Percentiles rank a stretch among this genome's conserved stretches.
Conservation (phyloP, 306 rosid genomes). For the Prunus persica region DNA sequence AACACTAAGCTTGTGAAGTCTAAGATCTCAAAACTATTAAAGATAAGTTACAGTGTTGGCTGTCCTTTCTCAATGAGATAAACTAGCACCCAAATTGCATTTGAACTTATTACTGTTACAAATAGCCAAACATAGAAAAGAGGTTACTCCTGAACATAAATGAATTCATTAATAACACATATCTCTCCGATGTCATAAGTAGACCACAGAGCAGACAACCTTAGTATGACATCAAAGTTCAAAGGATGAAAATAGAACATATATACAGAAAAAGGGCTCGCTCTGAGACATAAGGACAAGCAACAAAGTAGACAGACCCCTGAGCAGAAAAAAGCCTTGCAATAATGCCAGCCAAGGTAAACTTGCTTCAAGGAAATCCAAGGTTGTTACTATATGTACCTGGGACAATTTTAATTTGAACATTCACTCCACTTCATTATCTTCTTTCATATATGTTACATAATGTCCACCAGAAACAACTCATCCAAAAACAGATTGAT, state of each 20-base stretch:
- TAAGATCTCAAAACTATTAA: neutral
- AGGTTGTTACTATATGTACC: neutral
- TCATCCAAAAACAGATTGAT: neutral
- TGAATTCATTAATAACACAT: neutral
- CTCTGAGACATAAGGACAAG: neutral
- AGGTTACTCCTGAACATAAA: neutral
- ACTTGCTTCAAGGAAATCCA: neutral
- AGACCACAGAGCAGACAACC: neutral
- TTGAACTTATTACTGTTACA: neutral
- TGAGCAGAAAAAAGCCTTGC: neutral
- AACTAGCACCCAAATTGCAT: neutral
- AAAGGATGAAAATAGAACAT: neutral
- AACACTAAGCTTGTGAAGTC: constrained; percentile 21
- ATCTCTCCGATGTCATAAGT: neutral
- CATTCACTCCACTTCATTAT: too few species aligned
- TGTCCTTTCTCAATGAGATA: neutral
- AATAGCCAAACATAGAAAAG: neutral
- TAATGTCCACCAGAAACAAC: neutral
- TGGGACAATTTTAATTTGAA: neutral
- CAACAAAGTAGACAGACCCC: neutral
- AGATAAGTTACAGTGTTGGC: neutral
- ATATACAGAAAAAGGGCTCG: neutral
- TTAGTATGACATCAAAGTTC: neutral
- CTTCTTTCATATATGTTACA: neutral
- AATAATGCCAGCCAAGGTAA: neutral